Evolutionary conservation across 2,329 filamentous ascomycete genomes (phyloP), one percentile per base, ranked within the genome.

Genomic region (Talaromyces sp.): DNA sequence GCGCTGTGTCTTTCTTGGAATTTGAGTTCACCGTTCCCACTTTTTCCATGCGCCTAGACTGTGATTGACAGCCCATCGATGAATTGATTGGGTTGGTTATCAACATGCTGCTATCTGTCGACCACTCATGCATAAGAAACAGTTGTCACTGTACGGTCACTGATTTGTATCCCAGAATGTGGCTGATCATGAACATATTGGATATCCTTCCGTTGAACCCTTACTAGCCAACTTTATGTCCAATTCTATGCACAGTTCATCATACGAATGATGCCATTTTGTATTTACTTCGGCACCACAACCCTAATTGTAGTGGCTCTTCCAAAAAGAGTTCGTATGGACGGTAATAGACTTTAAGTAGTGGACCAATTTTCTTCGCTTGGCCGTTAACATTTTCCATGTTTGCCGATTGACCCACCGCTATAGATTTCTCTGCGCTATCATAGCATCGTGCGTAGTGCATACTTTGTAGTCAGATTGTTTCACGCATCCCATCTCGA

Each of bases 91-190:
- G 56, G 37, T 27, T 59, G 17, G 10, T 7, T 43, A 22, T 22
- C 19, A 6, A 31, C 56, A 43, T 17, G 35, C 31, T 27, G 33
- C 59, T 52, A 15, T 37, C n/a, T 47, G 59, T 39, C 31, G 45
- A 50, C 43, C 59, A 37, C 45, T 59, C 6, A 41, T 33, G 19
- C 13, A 59, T 59, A 31, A 59, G 56, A 45, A 17, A 17, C 35
- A 45, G 22, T 43, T 43, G 37, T 45, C 27, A 31, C 27, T 39
- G 41, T 49, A 33, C 27, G 47, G 37, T 56, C 47, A 43, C 49
- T 54, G 19, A 45, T 49, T 62, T 62, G 61, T 43, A 62, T 56
- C 61, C 61, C 9, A 62, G 61, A 62, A 62, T 62, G 61, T 62
- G 61, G 61, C 61, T 62, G 61, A 62, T 25, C n/a, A 19, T 35